Evolutionary conservation across 495 filamentous ascomycete species (phyloP).

Genomic region (Xylaria longipes): DNA sequence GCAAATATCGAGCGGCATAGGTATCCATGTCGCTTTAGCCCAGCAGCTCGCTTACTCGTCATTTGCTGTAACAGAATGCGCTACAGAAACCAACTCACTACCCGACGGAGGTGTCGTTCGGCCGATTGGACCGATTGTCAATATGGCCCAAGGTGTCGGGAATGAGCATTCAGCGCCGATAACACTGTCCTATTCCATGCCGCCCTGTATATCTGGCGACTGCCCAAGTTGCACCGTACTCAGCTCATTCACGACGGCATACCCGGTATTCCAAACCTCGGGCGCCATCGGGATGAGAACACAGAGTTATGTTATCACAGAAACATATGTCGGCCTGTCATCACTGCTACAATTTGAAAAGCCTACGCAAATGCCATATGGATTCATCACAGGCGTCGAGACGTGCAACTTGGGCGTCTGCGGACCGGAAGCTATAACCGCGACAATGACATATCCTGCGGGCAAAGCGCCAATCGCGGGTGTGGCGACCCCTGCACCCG

Average conservation of each 20-base stretch:
- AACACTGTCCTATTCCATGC: conserved; percentile 22
- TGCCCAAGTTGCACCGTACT: conserved; percentile 20
- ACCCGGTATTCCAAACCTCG: conserved; percentile 1
- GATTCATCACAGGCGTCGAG: conserved; percentile 11
- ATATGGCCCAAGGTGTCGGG: neutral
- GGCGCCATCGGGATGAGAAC: neutral
- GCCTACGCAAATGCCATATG: conserved; percentile 16
- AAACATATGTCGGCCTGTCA: conserved; percentile 24
- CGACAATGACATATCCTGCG: conserved; percentile 19
- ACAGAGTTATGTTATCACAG: conserved; percentile 17
- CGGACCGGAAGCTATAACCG: neutral
- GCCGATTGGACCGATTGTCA: neutral
- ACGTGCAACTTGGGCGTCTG: conserved; percentile 9
- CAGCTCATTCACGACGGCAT: conserved; percentile 18
- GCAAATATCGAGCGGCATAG: neutral
- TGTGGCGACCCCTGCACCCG: neutral
- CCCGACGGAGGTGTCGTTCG: neutral
- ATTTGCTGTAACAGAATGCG: conserved; percentile 16
- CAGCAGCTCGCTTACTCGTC: conserved; percentile 16
- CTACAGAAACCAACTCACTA: neutral
- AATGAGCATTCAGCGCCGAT: neutral
- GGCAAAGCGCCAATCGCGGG: neutral
- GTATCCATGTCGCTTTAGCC: neutral
- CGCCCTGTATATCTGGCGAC: conserved; percentile 7
- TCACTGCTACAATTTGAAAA: conserved; percentile 11